Evolutionary conservation across 1,139 yeast species (phyloP).

Genomic region (Geotrichum histeridarum): DNA sequence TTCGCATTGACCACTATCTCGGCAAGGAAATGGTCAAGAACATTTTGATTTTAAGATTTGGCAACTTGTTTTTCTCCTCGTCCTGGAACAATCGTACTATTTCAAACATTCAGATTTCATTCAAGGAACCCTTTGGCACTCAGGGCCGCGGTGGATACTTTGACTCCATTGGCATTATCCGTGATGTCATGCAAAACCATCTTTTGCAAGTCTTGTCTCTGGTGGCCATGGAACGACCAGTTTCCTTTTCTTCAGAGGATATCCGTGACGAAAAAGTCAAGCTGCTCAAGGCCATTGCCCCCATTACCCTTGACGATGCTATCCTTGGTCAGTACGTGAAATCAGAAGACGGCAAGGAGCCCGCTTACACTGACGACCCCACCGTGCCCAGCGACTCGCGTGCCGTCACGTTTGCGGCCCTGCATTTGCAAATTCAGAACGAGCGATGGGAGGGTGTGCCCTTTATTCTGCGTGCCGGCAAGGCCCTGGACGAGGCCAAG

Average conservation of each 20-base stretch:
- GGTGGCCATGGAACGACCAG: constrained; percentile 94
- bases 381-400: constrained; percentile 80
- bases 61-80: constrained; percentile 77
- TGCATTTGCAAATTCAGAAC: constrained; percentile 70
- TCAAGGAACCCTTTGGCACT: constrained; percentile 96
- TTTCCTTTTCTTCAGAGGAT: constrained; percentile 81
- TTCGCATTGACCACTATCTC: constrained; percentile 92
- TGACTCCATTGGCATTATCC: constrained; percentile 87
- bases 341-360: constrained; percentile 82
- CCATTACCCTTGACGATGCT: constrained; percentile 60
- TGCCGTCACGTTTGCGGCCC: constrained; percentile 89
- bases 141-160: constrained; percentile 99
- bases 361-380: constrained; percentile 86
- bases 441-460: constrained; percentile 99
- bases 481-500: constrained; percentile 81
- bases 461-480: constrained; percentile 91
- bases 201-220: constrained; percentile 85
- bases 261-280: constrained; percentile 95
- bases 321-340: constrained; percentile 82
- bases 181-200: constrained; percentile 99
- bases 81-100: constrained; percentile 82
- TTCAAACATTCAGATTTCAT: constrained; percentile 75
- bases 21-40: constrained; percentile 98
- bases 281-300: constrained; percentile 74
- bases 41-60: constrained; percentile 80